Evolutionary conservation across 495 filamentous ascomycete genomes (phyloP).

Genomic region (Podospora sp.): DNA sequence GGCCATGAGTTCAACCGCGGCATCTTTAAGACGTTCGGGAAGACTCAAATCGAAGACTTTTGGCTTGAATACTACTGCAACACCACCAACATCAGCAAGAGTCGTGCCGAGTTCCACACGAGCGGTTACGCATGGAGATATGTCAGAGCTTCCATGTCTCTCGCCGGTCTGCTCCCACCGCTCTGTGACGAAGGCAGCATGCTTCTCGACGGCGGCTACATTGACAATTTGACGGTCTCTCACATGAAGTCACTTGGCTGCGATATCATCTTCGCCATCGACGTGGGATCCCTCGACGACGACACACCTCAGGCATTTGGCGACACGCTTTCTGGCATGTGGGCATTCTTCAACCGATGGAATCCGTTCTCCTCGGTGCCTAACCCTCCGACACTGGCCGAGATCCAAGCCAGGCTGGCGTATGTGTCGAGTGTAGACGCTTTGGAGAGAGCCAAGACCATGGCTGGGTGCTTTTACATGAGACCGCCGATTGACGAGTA

Average conservation of each 20-base stretch:
- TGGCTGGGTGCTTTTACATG: conserved; percentile 90
- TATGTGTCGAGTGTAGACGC: conserved; percentile 94
- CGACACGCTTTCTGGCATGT: conserved; percentile 92
- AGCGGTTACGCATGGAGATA: conserved; percentile 97
- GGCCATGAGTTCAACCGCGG: conserved; percentile 99
- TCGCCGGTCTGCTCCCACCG: conserved; percentile 89
- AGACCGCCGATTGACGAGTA: conserved; percentile 91
- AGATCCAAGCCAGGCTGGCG: conserved; percentile 92
- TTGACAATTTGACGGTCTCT: conserved; percentile 94
- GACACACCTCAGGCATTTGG: conserved; percentile 87
- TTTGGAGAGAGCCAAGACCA: conserved; percentile 86
- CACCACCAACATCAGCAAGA: conserved; percentile 94
- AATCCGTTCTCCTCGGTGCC: conserved; percentile 86
- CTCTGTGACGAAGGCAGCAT: conserved; percentile 96
- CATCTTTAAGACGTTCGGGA: conserved; percentile 97
- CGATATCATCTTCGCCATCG: conserved; percentile 92
- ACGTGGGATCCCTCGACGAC: conserved; percentile 91
- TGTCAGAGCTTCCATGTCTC: conserved; percentile 91
- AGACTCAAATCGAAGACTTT: conserved; percentile 96
- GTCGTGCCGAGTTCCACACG: conserved; percentile 85
- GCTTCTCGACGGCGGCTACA: conserved; percentile 94
- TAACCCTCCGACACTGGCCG: conserved; percentile 91
- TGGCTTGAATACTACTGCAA: conserved; percentile 99
- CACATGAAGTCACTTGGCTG: conserved; percentile 96
- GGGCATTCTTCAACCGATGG: conserved; percentile 93